phyloP scores from a whole-genome alignment of 1,284 basidiomycete genomes.

The Earliella scabrosa region DNA sequence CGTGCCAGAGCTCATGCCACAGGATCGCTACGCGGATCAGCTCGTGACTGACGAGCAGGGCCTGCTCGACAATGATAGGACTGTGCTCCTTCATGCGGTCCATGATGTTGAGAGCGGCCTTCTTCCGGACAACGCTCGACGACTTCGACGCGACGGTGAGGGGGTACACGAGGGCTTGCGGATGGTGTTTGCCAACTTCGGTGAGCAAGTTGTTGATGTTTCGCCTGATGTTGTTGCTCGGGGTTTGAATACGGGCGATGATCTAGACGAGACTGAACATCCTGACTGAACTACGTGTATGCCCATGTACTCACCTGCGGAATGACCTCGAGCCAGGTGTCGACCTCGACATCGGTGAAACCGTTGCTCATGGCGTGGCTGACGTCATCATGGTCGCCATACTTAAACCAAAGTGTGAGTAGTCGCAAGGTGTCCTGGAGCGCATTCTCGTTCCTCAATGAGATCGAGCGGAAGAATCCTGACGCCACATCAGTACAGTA shows the following conservation, averaged over 20 bases:
- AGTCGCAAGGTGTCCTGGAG: conserved; percentile 95
- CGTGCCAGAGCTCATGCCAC: conserved; percentile 99
- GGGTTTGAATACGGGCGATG: conserved; percentile 98
- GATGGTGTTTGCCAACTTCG: conserved; percentile 95
- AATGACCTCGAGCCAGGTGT: conserved; percentile 99
- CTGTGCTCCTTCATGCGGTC: conserved; percentile 95
- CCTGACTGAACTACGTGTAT: too few relatives aligned
- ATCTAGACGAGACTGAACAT: conserved; percentile 59
- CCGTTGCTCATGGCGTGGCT: conserved; percentile 90
- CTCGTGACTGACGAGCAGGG: conserved; percentile 91
- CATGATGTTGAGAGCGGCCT: conserved; percentile 90
- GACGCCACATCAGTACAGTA: too few relatives aligned
- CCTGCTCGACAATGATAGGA: conserved; percentile 90
- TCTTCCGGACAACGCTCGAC: conserved; percentile 82
- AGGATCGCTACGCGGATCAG: conserved; percentile 97
- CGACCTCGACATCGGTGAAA: conserved; percentile 90
- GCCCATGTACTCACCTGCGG: conserved; percentile 86
- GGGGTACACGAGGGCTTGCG: conserved; percentile 97
- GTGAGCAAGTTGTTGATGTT: conserved; percentile 92
- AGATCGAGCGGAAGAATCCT: conserved; percentile 97
- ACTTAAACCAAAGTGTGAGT: conserved; percentile 98
- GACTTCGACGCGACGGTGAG: conserved; percentile 99
- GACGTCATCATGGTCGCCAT: conserved; percentile 91
- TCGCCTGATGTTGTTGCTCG: conserved; percentile 84
- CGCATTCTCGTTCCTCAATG: conserved; percentile 84